Conservation (phyloP, 2,329 filamentous ascomycete genomes). For the Pestalotiopsis sp. region DNA sequence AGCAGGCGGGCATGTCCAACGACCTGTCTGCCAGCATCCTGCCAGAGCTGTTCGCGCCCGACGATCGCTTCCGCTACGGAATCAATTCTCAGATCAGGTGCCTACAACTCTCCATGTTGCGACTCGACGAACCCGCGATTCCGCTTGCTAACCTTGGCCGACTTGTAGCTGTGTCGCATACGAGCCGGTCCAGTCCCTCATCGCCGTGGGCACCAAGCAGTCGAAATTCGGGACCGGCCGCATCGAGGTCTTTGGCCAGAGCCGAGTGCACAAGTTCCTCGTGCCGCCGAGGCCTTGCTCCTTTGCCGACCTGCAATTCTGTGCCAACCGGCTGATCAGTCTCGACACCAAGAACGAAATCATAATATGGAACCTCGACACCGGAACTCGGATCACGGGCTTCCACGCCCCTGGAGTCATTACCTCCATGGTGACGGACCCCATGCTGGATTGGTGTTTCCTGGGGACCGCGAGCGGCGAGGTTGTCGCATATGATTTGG, state of each 20-base stretch:
- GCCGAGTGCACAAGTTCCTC: constrained; percentile 77
- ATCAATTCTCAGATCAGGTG: constrained; percentile 74
- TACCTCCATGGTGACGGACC: constrained; percentile 76
- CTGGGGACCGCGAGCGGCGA: constrained; percentile 83
- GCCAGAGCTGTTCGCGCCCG: constrained; percentile 77
- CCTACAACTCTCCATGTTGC: neutral
- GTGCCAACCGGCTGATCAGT: constrained; percentile 80
- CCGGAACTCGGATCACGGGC: constrained; percentile 65
- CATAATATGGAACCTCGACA: constrained; percentile 78
- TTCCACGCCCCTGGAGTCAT: constrained; percentile 79
- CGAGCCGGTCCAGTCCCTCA: constrained; percentile 89
- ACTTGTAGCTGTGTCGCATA: constrained; percentile 80
- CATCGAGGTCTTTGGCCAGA: constrained; percentile 86
- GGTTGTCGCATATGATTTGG: constrained; percentile 89
- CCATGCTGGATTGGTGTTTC: constrained; percentile 91
- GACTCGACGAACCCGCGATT: neutral
- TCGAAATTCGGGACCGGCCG: constrained; percentile 83
- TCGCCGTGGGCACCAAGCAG: constrained; percentile 89
- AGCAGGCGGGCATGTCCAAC: constrained; percentile 90
- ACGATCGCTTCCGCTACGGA: constrained; percentile 82
- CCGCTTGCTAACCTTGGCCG: constrained; percentile 22
- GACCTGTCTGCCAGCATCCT: constrained; percentile 84
- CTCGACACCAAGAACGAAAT: constrained; percentile 87
- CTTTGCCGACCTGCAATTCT: constrained; percentile 80
- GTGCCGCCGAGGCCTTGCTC: constrained; percentile 72